Evolutionary conservation across 148 eudicot genomes (phyloP).

Genomic region (Persicaria tinctoria): DNA sequence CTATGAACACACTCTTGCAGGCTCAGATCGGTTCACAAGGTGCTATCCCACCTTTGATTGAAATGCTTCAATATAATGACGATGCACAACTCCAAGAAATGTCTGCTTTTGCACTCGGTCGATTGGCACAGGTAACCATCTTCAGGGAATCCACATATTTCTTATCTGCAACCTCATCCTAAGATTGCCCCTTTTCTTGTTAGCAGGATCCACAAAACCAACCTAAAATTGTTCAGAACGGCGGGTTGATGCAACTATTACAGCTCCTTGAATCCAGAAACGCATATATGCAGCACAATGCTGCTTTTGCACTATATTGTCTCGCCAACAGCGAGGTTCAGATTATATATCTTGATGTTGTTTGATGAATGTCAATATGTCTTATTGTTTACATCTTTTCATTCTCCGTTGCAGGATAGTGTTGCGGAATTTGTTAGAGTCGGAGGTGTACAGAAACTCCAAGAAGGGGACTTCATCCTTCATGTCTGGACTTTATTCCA

Average conservation of each 20-base stretch:
- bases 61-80: conserved; percentile 60
- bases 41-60: conserved; percentile 76
- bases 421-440: conserved; percentile 61
- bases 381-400: neutral
- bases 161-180: neutral
- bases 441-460: conserved; percentile 84
- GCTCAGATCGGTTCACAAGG: conserved; percentile 91
- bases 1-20: conserved; percentile 22
- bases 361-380: neutral
- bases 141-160: neutral
- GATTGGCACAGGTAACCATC: conserved; percentile 72
- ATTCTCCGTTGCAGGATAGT: conserved; percentile 46
- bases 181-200: neutral
- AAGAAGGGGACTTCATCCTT: conserved; percentile 65
- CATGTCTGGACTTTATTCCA: conserved; percentile 39
- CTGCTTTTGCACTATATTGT: conserved; percentile 91
- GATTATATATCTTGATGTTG: neutral
- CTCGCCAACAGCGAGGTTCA: conserved; percentile 94
- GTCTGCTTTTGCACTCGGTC: conserved; percentile 93
- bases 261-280: conserved; percentile 77
- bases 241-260: conserved; percentile 59
- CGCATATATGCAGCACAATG: conserved; percentile 85
- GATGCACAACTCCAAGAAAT: conserved; percentile 74
- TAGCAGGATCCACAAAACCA: conserved; percentile 81
- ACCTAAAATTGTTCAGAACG: conserved; percentile 81